Percentiles rank a stretch among this genome's conserved stretches.
These are phyloP conservation scores for Eimeria falciformis DNA, from an alignment of 169 alveolate genomes.

Conservation along the genomic window DNA sequence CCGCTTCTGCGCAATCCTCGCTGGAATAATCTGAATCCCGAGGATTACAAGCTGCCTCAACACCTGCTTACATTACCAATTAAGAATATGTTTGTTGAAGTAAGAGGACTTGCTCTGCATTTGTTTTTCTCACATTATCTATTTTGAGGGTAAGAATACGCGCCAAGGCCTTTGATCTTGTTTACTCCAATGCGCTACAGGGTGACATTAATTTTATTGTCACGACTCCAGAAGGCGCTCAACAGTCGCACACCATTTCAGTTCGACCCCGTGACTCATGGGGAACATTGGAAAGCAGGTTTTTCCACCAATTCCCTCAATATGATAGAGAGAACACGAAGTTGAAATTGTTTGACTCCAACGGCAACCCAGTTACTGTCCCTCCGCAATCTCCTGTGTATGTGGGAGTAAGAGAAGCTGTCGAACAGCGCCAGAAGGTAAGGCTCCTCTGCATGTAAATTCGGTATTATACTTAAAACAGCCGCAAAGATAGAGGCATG, in stretches of 20 bases:
- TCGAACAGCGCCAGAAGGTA: conserved; percentile 54
- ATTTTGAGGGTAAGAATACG: no score
- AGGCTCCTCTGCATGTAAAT: neutral
- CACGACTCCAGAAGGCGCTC: conserved; percentile 60
- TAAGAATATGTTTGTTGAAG: conserved; percentile 61
- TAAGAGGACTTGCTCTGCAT: no score
- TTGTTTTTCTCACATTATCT: no score
- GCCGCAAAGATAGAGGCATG: no score
- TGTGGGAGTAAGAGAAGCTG: conserved; percentile 61
- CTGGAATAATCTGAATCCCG: conserved; percentile 44
- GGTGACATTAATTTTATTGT: conserved; percentile 27
- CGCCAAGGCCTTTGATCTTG: neutral
- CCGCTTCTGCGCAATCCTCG: conserved; percentile 52
- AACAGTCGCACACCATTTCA: conserved; percentile 46
- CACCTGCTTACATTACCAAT: conserved; percentile 27
- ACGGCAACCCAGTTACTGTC: conserved; percentile 42
- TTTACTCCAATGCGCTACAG: neutral
- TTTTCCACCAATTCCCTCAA: conserved; percentile 37
- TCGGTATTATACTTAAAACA: no score
- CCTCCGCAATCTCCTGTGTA: conserved; percentile 53
- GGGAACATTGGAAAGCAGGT: conserved; percentile 13
- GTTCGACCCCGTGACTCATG: conserved; percentile 63
- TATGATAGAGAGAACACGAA: conserved; percentile 16
- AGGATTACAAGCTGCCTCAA: conserved; percentile 19
- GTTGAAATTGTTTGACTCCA: conserved; percentile 13